Conservation (phyloP, 352 stramenopile genomes). For the Phytophthora pistaciae region DNA sequence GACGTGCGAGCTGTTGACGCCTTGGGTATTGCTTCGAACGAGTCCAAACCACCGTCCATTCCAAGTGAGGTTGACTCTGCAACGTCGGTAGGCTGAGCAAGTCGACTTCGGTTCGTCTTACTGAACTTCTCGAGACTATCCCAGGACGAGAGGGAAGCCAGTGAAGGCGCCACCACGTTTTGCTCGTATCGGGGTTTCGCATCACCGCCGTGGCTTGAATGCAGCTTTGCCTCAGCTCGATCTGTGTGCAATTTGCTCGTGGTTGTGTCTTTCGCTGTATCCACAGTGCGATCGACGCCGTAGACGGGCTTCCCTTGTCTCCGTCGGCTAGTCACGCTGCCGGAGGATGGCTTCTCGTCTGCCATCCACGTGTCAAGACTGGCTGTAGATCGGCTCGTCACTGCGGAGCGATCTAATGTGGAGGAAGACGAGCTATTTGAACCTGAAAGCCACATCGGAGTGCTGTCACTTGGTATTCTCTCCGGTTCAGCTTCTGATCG, state of each 20-base stretch:
- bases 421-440: slow-evolving; percentile 4
- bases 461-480: slow-evolving; percentile 1
- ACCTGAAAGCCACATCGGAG: slow-evolving; percentile 32
- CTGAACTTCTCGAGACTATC: slow-evolving; percentile 87
- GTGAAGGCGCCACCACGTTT: slow-evolving; percentile 2
- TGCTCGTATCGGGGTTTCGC: slow-evolving; percentile 10
- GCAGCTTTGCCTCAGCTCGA: slow-evolving; percentile 16
- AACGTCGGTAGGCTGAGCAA: slow-evolving; percentile 37
- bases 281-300: background rate
- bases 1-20: background rate
- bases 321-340: slow-evolving; percentile 27
- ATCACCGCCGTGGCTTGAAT: slow-evolving; percentile 1
- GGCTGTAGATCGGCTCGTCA: slow-evolving; percentile 10
- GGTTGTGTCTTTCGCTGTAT: background rate
- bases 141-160: slow-evolving; percentile 46
- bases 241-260: background rate
- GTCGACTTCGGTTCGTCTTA: slow-evolving; percentile 70
- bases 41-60: background rate
- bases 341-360: slow-evolving; percentile 25
- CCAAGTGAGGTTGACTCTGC: background rate
- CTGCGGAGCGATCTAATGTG: slow-evolving; percentile 8
- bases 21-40: slow-evolving; percentile 12
- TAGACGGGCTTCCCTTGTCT: slow-evolving; percentile 19
- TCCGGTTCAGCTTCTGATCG: slow-evolving; percentile 3
- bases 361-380: slow-evolving; percentile 16